phyloP scores from a whole-genome alignment of 805 yeast species.

The Saccharomycopsis sp. region DNA sequence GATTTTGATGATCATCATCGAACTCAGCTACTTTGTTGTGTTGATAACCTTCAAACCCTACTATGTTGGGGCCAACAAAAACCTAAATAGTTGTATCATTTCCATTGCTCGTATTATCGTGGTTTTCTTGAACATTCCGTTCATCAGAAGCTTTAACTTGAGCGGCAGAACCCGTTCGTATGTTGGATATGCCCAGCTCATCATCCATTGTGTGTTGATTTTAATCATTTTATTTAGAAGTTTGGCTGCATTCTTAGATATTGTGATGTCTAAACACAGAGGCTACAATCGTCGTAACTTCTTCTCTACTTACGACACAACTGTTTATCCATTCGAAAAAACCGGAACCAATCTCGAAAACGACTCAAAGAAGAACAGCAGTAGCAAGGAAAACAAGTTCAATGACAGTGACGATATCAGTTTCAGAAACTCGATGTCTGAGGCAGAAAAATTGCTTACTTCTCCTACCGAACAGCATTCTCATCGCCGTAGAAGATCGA shows the following conservation, averaged over 20 bases:
- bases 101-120: conserved; percentile 35
- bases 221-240: conserved; percentile 20
- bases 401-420: background rate
- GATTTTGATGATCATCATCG: conserved; percentile 31
- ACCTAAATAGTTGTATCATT: conserved; percentile 29
- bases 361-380: background rate
- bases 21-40: conserved; percentile 28
- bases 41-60: conserved; percentile 29
- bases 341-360: too few species aligned
- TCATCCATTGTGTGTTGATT: conserved; percentile 31
- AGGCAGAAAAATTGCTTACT: background rate
- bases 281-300: background rate
- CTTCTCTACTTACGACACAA: too few species aligned
- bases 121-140: conserved; percentile 39
- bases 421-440: background rate
- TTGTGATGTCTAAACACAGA: conserved; percentile 4
- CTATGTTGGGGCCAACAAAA: conserved; percentile 29
- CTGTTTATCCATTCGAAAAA: background rate
- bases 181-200: conserved; percentile 38
- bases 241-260: conserved; percentile 7
- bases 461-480: background rate
- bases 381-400: background rate
- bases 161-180: conserved; percentile 36
- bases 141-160: conserved; percentile 31
- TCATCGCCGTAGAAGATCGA: background rate